Evolutionary conservation across 1,139 yeast genomes (phyloP).

Genomic region (Magnusiomyces magnusii): DNA sequence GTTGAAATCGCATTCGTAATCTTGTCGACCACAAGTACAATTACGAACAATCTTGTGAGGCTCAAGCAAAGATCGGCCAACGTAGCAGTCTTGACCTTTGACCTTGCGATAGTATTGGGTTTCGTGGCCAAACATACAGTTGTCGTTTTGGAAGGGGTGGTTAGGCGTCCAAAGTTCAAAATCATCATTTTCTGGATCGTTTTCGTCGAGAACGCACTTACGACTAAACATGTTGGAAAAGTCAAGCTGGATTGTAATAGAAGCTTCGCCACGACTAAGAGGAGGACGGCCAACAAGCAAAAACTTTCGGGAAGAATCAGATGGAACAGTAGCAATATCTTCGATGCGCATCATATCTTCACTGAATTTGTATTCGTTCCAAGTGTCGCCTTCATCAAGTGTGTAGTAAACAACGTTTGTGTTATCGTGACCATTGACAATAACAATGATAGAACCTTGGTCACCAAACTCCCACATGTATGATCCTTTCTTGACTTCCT

Average conservation of each 20-base stretch:
- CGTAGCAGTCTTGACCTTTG: constrained; percentile 61
- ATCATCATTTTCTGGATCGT: constrained; percentile 55
- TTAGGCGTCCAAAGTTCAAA: constrained; percentile 78
- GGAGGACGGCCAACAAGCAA: constrained; percentile 42
- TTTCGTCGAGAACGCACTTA: constrained; percentile 63
- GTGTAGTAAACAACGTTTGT: constrained; percentile 62
- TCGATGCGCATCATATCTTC: constrained; percentile 48
- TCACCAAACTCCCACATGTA: constrained; percentile 97
- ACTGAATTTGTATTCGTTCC: constrained; percentile 61
- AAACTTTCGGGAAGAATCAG: constrained; percentile 78
- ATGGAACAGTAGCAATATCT: constrained; percentile 86
- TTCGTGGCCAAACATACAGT: constrained; percentile 87
- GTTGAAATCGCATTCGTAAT: constrained; percentile 92
- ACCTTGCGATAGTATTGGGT: constrained; percentile 68
- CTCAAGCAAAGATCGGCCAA: constrained; percentile 45
- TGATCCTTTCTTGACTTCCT: constrained; percentile 61
- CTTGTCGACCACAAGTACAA: constrained; percentile 81
- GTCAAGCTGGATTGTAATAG: constrained; percentile 53
- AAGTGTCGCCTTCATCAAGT: constrained; percentile 68
- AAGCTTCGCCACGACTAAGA: constrained; percentile 37
- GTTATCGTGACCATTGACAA: constrained; percentile 50
- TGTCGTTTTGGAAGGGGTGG: constrained; percentile 50
- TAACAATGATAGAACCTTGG: constrained; percentile 75
- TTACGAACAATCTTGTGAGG: constrained; percentile 54
- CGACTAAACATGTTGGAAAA: constrained; percentile 56